phyloP scores from a whole-genome alignment of 2,329 filamentous ascomycete genomes.

The Exophiala aquamarina region DNA sequence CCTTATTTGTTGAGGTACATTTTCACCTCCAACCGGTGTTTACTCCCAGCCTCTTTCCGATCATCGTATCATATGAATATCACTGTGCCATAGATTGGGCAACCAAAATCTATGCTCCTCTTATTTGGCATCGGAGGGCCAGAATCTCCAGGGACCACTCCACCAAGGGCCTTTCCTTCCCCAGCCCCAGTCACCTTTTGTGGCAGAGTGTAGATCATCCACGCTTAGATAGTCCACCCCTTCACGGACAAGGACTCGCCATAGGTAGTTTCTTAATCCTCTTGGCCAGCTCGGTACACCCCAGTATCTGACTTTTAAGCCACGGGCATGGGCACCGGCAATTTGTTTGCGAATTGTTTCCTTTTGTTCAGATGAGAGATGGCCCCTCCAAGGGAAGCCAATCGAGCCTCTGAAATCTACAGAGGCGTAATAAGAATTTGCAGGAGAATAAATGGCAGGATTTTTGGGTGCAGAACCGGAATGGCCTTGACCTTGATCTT shows the following conservation, averaged over 20 bases:
- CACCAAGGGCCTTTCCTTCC: slow-evolving; percentile 27
- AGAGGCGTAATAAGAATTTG: slow-evolving; percentile 60
- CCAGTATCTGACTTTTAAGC: slow-evolving; percentile 60
- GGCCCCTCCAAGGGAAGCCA: slow-evolving; percentile 51
- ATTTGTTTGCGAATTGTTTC: slow-evolving; percentile 53
- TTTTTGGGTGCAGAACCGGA: slow-evolving; percentile 38
- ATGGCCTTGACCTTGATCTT: slow-evolving; percentile 45
- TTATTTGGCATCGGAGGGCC: slow-evolving; percentile 32
- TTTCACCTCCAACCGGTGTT: too few relatives aligned
- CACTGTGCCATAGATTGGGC: too few relatives aligned
- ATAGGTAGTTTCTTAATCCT: slow-evolving; percentile 54
- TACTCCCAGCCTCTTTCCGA: too few relatives aligned
- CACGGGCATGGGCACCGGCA: slow-evolving; percentile 49
- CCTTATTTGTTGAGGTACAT: too few relatives aligned
- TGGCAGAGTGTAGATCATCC: slow-evolving; percentile 55
- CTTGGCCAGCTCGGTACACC: slow-evolving; percentile 56
- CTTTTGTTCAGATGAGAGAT: slow-evolving; percentile 44
- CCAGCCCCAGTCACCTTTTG: slow-evolving; percentile 47
- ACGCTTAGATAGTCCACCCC: slow-evolving; percentile 59
- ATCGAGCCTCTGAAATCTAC: slow-evolving; percentile 50
- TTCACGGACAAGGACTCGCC: slow-evolving; percentile 54
- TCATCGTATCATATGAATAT: too few relatives aligned
- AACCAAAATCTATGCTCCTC: too few relatives aligned
- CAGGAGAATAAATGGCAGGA: slow-evolving; percentile 45
- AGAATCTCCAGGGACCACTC: slow-evolving; percentile 16